phyloP scores from a whole-genome alignment of 306 rosid species.

The Dicorynia guianensis region DNA sequence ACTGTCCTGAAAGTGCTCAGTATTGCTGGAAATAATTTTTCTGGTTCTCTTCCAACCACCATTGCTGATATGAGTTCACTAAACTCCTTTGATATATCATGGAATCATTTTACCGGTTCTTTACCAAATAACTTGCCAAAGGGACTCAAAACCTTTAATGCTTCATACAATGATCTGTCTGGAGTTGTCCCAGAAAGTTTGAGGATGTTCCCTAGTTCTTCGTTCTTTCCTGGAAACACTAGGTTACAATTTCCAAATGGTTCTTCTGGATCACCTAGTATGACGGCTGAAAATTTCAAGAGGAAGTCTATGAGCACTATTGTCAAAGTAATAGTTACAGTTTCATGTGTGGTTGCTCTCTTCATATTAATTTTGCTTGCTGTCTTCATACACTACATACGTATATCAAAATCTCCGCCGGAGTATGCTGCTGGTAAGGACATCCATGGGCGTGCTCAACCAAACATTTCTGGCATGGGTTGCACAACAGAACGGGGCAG shows the following conservation, averaged over 20 bases:
- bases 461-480: slow-evolving; percentile 57
- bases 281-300: slow-evolving; percentile 53
- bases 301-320: slow-evolving; percentile 67
- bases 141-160: slow-evolving; percentile 71
- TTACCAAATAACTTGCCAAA: slow-evolving; percentile 74
- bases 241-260: slow-evolving; percentile 61
- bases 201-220: slow-evolving; percentile 76
- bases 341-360: slow-evolving; percentile 80
- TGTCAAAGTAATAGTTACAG: slow-evolving; percentile 83
- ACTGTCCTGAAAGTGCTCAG: slow-evolving; percentile 66
- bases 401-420: slow-evolving; percentile 66
- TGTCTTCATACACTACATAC: slow-evolving; percentile 77
- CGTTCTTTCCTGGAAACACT: slow-evolving; percentile 88
- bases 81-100: slow-evolving; percentile 70
- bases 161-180: slow-evolving; percentile 82
- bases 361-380: slow-evolving; percentile 82
- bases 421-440: slow-evolving; percentile 61
- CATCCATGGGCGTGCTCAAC: slow-evolving; percentile 48
- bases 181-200: slow-evolving; percentile 85
- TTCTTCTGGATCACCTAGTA: slow-evolving; percentile 61
- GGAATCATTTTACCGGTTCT: slow-evolving; percentile 87
- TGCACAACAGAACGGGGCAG: slow-evolving; percentile 60
- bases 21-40: slow-evolving; percentile 87
- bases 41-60: slow-evolving; percentile 91
- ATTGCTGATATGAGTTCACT: slow-evolving; percentile 68